Percentiles rank a stretch among this genome's conserved stretches.
These are phyloP conservation scores for Hyphodiscus sp. DNA, from an alignment of 2,329 filamentous ascomycete species.

Conservation along the genomic window DNA sequence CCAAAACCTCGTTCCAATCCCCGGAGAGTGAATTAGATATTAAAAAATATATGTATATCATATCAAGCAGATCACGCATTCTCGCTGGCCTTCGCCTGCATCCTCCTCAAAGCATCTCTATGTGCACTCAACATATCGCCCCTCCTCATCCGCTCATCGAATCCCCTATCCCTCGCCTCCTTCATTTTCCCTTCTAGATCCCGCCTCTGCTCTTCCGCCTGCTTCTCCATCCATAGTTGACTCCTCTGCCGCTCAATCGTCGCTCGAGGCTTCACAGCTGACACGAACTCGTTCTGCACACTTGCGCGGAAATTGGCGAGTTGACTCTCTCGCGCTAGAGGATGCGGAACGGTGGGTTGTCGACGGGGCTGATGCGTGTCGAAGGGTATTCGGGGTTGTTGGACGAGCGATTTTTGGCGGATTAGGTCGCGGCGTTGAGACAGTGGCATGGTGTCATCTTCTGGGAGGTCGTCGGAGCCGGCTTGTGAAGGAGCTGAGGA, in stretches of 20 bases:
- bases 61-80: constrained; percentile 6
- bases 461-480: constrained; percentile 32
- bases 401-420: constrained; percentile 21
- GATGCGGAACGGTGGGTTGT: constrained; percentile 36
- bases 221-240: constrained; percentile 50
- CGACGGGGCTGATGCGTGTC: constrained; percentile 51
- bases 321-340: constrained; percentile 46
- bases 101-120: constrained; percentile 68
- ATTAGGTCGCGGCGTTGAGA: constrained; percentile 7
- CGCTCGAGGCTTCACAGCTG: constrained; percentile 23
- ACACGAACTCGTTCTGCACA: constrained; percentile 54
- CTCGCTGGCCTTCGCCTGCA: constrained; percentile 49
- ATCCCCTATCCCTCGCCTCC: constrained; percentile 52
- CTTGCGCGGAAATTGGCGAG: constrained; percentile 63
- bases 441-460: constrained; percentile 1
- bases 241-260: constrained; percentile 49
- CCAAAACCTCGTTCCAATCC: neutral
- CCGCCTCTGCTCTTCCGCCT: constrained; percentile 50
- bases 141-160: constrained; percentile 71
- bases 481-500: constrained; percentile 19
- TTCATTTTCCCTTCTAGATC: constrained; percentile 50
- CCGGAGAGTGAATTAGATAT: constrained; percentile 1
- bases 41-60: neutral
- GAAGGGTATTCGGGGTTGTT: constrained; percentile 30
- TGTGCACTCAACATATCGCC: constrained; percentile 71